These are phyloP conservation scores for Flaveria robusta DNA, from an alignment of 129 eudicot species.

Conservation along the genomic window DNA sequence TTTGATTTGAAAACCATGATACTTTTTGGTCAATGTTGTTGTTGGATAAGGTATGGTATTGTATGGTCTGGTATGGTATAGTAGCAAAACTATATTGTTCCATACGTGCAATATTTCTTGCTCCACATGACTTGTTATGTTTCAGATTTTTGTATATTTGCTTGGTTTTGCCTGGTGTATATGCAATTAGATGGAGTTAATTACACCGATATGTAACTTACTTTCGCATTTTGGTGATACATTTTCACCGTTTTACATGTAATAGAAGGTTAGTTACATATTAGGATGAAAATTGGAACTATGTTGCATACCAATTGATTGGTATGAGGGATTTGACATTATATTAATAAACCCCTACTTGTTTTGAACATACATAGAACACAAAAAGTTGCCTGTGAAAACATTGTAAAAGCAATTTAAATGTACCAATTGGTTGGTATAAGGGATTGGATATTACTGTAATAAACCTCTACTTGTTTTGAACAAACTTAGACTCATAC, in stretches of 20 bases:
- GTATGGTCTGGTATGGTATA: not conserved
- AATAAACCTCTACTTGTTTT: not conserved
- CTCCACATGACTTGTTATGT: not conserved
- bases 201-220: not conserved
- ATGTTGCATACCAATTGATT: too few relatives aligned
- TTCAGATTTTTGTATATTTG: not conserved
- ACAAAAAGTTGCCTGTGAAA: not conserved
- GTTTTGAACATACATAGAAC: not conserved
- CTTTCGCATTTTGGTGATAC: not conserved
- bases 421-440: not conserved
- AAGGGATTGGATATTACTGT: not conserved
- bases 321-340: not conserved
- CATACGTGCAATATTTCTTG: slow-evolving; percentile 1
- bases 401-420: not conserved
- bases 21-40: not conserved
- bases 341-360: not conserved
- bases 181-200: not conserved
- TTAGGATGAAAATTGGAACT: not conserved
- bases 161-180: not conserved
- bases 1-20: not conserved
- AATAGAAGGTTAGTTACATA: not conserved
- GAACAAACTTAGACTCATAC: not conserved
- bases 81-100: not conserved
- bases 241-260: not conserved
- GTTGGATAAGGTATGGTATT: not conserved